Evolutionary conservation across 2,329 filamentous ascomycete species (phyloP).

Genomic region (Diaporthe citriasiana): DNA sequence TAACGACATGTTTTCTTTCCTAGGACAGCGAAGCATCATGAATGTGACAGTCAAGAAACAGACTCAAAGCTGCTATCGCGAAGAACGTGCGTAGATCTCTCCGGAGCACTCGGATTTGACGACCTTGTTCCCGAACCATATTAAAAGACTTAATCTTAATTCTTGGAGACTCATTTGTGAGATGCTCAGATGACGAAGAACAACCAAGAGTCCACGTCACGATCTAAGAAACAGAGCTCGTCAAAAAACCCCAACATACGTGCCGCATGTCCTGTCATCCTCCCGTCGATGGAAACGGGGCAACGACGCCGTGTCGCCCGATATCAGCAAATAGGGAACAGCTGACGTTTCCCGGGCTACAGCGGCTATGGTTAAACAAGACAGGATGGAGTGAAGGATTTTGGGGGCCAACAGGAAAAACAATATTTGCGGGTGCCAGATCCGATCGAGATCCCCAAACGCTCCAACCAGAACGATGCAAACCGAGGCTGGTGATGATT

Average conservation of each 20-base stretch:
- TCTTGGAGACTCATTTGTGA: not conserved
- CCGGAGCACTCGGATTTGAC: not conserved
- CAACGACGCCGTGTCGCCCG: not conserved
- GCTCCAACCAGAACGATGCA: not conserved
- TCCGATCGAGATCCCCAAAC: constrained; percentile 25
- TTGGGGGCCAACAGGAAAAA: not conserved
- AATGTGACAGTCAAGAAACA: not conserved
- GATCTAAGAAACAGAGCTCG: not conserved
- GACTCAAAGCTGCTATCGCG: not conserved
- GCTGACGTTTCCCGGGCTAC: not conserved
- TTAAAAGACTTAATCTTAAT: not conserved
- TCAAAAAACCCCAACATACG: not conserved
- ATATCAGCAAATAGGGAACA: not conserved
- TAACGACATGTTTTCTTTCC: not conserved
- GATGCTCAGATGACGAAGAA: not conserved
- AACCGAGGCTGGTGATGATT: constrained; percentile 1
- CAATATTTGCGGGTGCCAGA: not conserved
- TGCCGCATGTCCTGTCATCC: not conserved
- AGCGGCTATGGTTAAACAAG: constrained; percentile 20
- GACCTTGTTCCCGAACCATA: not conserved
- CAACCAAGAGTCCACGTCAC: no score
- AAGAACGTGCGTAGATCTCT: not conserved
- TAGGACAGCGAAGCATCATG: not conserved
- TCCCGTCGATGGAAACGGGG: not conserved
- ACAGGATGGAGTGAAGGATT: not conserved